These are phyloP conservation scores for Cladobotryum mycophilum DNA, from an alignment of 2,329 filamentous ascomycete species.

Conservation along the genomic window DNA sequence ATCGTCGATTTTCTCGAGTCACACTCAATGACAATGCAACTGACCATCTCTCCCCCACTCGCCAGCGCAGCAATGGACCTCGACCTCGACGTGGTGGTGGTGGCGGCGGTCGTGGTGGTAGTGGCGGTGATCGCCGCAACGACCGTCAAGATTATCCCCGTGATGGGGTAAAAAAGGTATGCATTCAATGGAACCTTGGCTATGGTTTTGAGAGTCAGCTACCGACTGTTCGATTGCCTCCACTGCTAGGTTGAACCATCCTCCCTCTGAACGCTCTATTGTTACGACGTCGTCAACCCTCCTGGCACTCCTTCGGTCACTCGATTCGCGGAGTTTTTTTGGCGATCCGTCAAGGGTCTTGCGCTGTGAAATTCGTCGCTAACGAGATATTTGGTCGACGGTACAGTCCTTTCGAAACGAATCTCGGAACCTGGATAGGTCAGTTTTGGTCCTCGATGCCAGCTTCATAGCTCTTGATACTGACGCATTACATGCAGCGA, in stretches of 20 bases:
- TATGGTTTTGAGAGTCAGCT: not conserved
- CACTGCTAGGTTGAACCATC: slow-evolving; percentile 26
- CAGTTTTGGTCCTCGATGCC: slow-evolving; percentile 23
- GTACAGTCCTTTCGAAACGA: slow-evolving; percentile 56
- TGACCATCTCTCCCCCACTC: slow-evolving; percentile 5
- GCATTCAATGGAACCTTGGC: slow-evolving; percentile 5
- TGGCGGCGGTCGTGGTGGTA: slow-evolving; percentile 55
- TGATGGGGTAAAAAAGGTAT: slow-evolving; percentile 87
- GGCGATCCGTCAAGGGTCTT: slow-evolving; percentile 24
- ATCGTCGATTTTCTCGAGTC: slow-evolving; percentile 1
- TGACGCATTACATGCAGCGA: slow-evolving; percentile 49
- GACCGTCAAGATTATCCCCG: slow-evolving; percentile 53
- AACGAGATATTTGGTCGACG: slow-evolving; percentile 30
- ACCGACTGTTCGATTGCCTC: slow-evolving; percentile 14
- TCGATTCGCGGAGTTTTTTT: slow-evolving; percentile 23
- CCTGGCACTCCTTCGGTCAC: slow-evolving; percentile 22
- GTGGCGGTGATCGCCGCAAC: slow-evolving; percentile 47
- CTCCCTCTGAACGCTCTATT: slow-evolving; percentile 16
- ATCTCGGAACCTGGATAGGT: slow-evolving; percentile 65
- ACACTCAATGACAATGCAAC: not conserved
- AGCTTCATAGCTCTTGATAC: not conserved
- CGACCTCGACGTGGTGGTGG: slow-evolving; percentile 30
- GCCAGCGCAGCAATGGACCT: slow-evolving; percentile 28
- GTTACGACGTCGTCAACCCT: slow-evolving; percentile 23
- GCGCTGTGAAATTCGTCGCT: slow-evolving; percentile 29